Conservation (phyloP, 257 asterid genomes). For the Solanum stenotomum region DNA sequence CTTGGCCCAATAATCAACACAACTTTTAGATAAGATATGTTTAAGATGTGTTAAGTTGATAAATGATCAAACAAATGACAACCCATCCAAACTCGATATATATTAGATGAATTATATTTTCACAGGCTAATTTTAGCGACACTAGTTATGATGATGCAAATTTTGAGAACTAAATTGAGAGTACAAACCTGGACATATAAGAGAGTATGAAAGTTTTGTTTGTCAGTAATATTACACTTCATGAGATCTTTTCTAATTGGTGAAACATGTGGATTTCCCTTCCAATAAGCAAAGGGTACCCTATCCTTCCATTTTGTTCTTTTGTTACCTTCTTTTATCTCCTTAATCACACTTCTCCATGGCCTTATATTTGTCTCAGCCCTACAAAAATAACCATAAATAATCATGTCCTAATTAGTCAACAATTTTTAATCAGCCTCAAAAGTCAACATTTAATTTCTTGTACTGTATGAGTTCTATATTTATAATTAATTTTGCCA, state of each 20-base stretch:
- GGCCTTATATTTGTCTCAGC: constrained; percentile 80
- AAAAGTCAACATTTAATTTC: background rate
- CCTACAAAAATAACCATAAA: constrained; percentile 31
- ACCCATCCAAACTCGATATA: background rate
- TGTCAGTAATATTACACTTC: constrained; percentile 58
- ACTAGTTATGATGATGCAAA: background rate
- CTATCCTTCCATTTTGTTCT: constrained; percentile 69
- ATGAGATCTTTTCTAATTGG: constrained; percentile 70
- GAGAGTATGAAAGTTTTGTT: constrained; percentile 65
- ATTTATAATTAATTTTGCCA: background rate
- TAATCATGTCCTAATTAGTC: background rate
- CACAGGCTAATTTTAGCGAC: background rate
- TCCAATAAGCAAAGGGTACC: constrained; percentile 89
- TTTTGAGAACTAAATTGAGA: background rate
- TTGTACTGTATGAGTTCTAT: background rate
- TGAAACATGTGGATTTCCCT: constrained; percentile 61
- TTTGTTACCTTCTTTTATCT: constrained; percentile 62
- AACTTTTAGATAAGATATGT: background rate
- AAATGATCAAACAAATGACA: background rate
- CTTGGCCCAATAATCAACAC: background rate
- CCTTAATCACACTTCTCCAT: constrained; percentile 59
- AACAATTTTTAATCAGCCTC: background rate
- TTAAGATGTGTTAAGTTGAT: background rate
- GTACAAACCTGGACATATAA: constrained; percentile 50
- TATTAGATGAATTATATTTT: background rate